phyloP scores from a whole-genome alignment of 495 filamentous ascomycete species.

The Penicillium waksmanii region DNA sequence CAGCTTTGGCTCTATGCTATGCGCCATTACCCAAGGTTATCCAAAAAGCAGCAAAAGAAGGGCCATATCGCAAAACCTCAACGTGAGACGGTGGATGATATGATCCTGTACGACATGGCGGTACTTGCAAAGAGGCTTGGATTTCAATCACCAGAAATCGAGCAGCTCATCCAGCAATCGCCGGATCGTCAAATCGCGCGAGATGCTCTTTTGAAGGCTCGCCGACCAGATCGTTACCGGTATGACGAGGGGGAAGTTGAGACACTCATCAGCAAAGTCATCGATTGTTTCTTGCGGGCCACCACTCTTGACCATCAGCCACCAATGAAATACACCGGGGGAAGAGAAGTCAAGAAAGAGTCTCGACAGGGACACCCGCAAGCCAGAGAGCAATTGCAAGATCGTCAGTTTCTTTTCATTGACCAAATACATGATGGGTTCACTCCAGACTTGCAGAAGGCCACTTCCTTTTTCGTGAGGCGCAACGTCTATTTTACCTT shows the following conservation, averaged over 20 bases:
- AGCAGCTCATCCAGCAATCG: constrained; percentile 29
- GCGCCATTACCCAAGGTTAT: constrained; percentile 14
- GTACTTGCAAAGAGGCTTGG: constrained; percentile 32
- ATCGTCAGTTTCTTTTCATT: constrained; percentile 20
- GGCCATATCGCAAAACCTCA: constrained; percentile 5
- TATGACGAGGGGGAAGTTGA: constrained; percentile 30
- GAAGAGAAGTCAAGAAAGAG: constrained; percentile 18
- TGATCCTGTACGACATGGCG: constrained; percentile 35
- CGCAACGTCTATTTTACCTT: too few relatives aligned
- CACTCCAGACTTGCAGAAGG: too few relatives aligned
- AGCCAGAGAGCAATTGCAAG: constrained; percentile 11
- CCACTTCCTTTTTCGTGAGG: too few relatives aligned
- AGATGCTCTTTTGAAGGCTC: constrained; percentile 34
- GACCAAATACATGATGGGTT: constrained; percentile 11
- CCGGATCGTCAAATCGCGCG: constrained; percentile 37
- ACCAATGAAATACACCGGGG: constrained; percentile 4
- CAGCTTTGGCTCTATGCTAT: constrained; percentile 12
- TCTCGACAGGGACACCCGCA: constrained; percentile 15
- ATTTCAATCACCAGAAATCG: constrained; percentile 35
- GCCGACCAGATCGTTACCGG: constrained; percentile 32
- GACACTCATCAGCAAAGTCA: constrained; percentile 25
- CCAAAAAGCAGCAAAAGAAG: constrained; percentile 8
- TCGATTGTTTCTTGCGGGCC: constrained; percentile 24
- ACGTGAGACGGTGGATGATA: constrained; percentile 19
- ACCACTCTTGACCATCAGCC: constrained; percentile 12